phyloP scores from a whole-genome alignment of 2,329 filamentous ascomycete species.

The Chrysoporthe cubensis region DNA sequence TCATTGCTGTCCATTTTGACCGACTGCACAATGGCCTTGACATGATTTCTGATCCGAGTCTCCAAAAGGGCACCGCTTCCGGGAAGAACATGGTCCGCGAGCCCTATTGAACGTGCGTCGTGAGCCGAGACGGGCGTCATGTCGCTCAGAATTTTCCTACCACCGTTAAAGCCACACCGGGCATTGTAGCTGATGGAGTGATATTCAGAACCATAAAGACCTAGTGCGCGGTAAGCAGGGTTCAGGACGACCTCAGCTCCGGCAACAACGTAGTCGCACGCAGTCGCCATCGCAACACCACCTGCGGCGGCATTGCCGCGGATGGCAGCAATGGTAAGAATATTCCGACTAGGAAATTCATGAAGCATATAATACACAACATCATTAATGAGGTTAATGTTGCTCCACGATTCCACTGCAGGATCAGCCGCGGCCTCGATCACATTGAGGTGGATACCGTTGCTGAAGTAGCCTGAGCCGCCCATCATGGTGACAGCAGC shows the following conservation, averaged over 20 bases:
- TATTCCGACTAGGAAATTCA: conserved; percentile 40
- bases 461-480: conserved; percentile 46
- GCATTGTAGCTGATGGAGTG: conserved; percentile 45
- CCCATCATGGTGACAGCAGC: conserved; percentile 45
- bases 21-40: conserved; percentile 37
- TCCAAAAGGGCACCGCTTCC: conserved; percentile 40
- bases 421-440: conserved; percentile 45
- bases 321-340: conserved; percentile 44
- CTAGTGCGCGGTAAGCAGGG: conserved; percentile 45
- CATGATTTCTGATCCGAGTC: conserved; percentile 40
- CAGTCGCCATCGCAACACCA: conserved; percentile 46
- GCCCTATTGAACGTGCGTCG: conserved; percentile 42
- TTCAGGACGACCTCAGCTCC: conserved; percentile 45
- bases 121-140: conserved; percentile 45
- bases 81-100: conserved; percentile 45
- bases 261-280: conserved; percentile 43
- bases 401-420: conserved; percentile 45
- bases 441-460: conserved; percentile 48
- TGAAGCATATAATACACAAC: conserved; percentile 44
- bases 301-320: conserved; percentile 48
- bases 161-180: conserved; percentile 41
- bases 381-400: conserved; percentile 50
- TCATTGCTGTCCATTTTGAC: background rate
- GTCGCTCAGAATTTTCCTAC: conserved; percentile 38
- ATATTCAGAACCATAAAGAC: conserved; percentile 45